These are phyloP conservation scores for Aspergillus persii DNA, from an alignment of 2,329 filamentous ascomycete genomes.

Conservation along the genomic window DNA sequence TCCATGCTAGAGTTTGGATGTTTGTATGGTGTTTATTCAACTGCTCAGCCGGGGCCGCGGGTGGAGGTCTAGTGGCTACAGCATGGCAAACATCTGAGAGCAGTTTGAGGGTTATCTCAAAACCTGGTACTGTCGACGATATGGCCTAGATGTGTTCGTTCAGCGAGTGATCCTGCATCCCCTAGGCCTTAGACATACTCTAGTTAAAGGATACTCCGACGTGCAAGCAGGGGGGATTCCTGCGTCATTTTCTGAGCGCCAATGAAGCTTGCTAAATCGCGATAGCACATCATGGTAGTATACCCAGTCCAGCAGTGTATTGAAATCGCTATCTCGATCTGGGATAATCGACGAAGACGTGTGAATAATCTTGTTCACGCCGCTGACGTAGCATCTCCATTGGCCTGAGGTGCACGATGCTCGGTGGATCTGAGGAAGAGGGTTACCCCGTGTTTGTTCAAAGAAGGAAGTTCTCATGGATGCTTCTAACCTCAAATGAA, in stretches of 20 bases:
- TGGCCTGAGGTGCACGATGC: constrained; percentile 10
- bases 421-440: neutral
- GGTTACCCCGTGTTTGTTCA: neutral
- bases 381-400: constrained; percentile 9
- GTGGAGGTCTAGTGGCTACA: neutral
- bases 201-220: neutral
- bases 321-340: neutral
- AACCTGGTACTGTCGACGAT: neutral
- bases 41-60: neutral
- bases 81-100: constrained; percentile 3
- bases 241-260: neutral
- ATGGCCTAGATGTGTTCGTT: neutral
- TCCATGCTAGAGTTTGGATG: neutral
- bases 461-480: neutral
- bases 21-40: neutral
- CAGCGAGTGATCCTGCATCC: neutral
- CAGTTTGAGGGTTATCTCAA: neutral
- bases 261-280: constrained; percentile 9
- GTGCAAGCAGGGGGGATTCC: neutral
- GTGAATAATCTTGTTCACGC: constrained; percentile 3
- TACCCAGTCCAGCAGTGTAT: constrained; percentile 9
- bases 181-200: fast-evolving
- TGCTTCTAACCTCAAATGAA: constrained; percentile 8
- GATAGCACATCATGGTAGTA: constrained; percentile 10
- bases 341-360: neutral